Base-by-base conservation (phyloP, 225 moss, liverwort and hornwort species). In the Takakia lepidozioides region DNA sequence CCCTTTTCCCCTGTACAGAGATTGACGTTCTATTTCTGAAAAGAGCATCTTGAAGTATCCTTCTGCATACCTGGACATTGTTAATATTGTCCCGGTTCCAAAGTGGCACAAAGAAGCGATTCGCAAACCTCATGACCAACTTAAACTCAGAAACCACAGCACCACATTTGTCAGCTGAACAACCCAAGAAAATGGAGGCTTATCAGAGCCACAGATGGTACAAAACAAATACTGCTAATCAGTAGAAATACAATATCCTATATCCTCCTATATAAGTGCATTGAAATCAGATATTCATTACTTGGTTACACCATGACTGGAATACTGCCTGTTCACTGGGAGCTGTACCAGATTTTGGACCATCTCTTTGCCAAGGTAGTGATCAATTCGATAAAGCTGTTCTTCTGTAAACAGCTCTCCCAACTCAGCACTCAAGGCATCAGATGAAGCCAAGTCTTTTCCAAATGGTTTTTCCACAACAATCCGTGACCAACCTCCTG, bases 391-490 rank as follows among this genome's bases (percentile, higher is more conserved):
- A 27, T 83, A 98, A 28, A 98, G 71, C 63, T 98, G 87, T 1
- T 98, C 91, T 52, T 98, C 98, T 5, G 77, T 59, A 17, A 98
- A 98, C 1, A 98, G 60, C 22, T 58, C 60, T 36, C 85, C 91
- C 28, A 98, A 46, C 67, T 91, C 68, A 17, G 52, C 29, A 56
- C 87, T 91, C 61, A 98, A 57, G 23, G 62, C 67, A 40, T 98
- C 87, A 20, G 98, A 67, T 8, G 87, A 87, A 7, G 64, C 60
- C 57, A 76, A 69, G 56, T 98, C 91, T 69, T 81, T 85, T 24
- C 98, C 98, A 56, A 91, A 98, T 16, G 98, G 98, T 25, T 98
- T 98, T 52, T 98, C 91, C 67, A 98, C 98, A 27, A 98, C 81
- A 24, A 98, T 72, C 42, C 98, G 72, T 15, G 90, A 85, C 98